These are phyloP conservation scores for Singerocomus rubriflavus DNA, from an alignment of 1,284 basidiomycete species.

Conservation along the genomic window DNA sequence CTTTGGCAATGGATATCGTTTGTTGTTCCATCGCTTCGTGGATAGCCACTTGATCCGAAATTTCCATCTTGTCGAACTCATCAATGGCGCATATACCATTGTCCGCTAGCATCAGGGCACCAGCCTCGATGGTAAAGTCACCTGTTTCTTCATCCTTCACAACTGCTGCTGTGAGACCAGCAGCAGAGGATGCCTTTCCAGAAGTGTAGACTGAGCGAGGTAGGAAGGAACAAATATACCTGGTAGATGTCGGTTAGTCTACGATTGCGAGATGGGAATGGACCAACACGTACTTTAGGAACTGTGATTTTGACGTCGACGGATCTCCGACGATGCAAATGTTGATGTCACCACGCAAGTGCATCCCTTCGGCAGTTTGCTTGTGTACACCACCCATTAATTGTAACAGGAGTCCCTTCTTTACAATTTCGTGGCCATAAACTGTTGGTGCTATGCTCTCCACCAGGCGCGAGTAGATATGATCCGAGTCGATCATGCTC, in stretches of 20 bases:
- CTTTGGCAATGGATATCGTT: conserved; percentile 99
- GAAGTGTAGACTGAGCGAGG: conserved; percentile 99
- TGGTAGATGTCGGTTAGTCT: conserved; percentile 32
- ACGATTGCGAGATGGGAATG: background rate
- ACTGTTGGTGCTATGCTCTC: conserved; percentile 97
- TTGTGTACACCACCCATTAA: conserved; percentile 99
- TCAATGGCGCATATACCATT: conserved; percentile 99
- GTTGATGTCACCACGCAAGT: conserved; percentile 96
- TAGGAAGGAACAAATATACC: conserved; percentile 98
- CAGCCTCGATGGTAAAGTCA: conserved; percentile 99
- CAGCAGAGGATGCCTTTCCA: conserved; percentile 97
- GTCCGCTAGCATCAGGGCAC: conserved; percentile 98
- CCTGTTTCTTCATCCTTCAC: conserved; percentile 99
- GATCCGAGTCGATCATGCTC: conserved; percentile 88
- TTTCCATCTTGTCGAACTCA: conserved; percentile 99
- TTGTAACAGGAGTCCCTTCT: conserved; percentile 96
- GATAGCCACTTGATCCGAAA: conserved; percentile 97
- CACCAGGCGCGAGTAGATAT: conserved; percentile 93
- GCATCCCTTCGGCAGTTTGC: conserved; percentile 93
- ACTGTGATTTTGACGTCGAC: conserved; percentile 96
- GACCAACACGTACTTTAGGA: conserved; percentile 76
- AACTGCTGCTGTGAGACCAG: conserved; percentile 97
- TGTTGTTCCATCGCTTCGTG: conserved; percentile 99
- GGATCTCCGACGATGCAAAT: conserved; percentile 99
- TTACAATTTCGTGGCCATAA: conserved; percentile 97